These are phyloP conservation scores for Hura crepitans DNA, from an alignment of 441 rosid genomes.

Conservation along the genomic window DNA sequence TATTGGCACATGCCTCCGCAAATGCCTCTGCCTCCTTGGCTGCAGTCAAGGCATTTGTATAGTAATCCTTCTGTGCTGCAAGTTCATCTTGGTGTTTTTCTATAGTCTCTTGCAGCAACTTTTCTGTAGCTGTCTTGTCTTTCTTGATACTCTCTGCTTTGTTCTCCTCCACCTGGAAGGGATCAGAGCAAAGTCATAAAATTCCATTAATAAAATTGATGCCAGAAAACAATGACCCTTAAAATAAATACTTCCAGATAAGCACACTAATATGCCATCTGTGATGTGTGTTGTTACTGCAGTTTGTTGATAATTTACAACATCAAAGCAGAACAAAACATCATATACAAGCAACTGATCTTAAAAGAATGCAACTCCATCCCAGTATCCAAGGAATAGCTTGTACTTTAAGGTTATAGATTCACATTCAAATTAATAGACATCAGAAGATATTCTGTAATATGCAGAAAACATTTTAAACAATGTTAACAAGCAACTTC, in stretches of 20 bases:
- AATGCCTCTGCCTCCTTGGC: constrained; percentile 94
- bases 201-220: background rate
- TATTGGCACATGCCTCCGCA: constrained; percentile 88
- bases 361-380: too few species aligned
- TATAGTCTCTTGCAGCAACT: constrained; percentile 88
- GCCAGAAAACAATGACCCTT: background rate
- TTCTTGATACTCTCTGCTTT: constrained; percentile 87
- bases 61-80: constrained; percentile 75
- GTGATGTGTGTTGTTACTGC: background rate
- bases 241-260: background rate
- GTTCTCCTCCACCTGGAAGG: constrained; percentile 80
- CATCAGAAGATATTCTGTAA: background rate
- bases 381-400: too few species aligned
- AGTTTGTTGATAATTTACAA: background rate
- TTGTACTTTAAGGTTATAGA: too few species aligned
- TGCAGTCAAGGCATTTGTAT: constrained; percentile 78
- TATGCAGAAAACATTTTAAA: background rate
- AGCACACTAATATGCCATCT: background rate
- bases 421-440: too few species aligned
- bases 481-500: background rate
- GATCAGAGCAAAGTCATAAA: background rate
- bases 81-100: constrained; percentile 93
- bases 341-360: too few species aligned
- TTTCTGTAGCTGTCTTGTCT: constrained; percentile 92
- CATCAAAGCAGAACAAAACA: too few species aligned